Evolutionary conservation across 1,284 basidiomycete genomes (phyloP).

Genomic region (Malassezia sp.): DNA sequence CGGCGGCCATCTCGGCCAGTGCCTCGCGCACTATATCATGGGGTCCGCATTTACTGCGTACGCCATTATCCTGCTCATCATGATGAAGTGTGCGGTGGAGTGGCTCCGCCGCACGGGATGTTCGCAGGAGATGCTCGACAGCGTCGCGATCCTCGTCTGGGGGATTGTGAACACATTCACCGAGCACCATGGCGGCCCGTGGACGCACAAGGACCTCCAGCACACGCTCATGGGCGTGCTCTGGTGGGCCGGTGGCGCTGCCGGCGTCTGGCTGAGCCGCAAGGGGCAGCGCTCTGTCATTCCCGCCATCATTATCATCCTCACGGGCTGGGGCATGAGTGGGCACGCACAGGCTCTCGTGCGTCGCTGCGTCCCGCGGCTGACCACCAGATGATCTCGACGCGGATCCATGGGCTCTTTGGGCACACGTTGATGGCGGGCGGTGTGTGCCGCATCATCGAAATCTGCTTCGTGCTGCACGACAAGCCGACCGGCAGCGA

Average conservation of each 20-base stretch:
- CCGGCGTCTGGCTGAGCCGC: conserved; percentile 74
- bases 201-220: conserved; percentile 81
- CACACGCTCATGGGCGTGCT: conserved; percentile 58
- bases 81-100: conserved; percentile 67
- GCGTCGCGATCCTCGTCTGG: conserved; percentile 77
- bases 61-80: conserved; percentile 67
- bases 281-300: conserved; percentile 74
- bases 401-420: conserved; percentile 68
- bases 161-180: conserved; percentile 79
- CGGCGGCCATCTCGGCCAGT: conserved; percentile 57
- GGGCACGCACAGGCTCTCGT: conserved; percentile 73
- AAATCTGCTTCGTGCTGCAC: conserved; percentile 64
- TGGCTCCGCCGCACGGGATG: conserved; percentile 58
- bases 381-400: conserved; percentile 24
- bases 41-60: conserved; percentile 58
- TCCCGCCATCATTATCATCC: conserved; percentile 63
- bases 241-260: conserved; percentile 77
- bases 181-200: conserved; percentile 50
- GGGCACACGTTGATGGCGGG: conserved; percentile 77
- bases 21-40: conserved; percentile 58
- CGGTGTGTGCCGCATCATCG: conserved; percentile 67
- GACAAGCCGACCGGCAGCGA: conserved; percentile 44
- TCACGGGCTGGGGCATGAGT: conserved; percentile 81
- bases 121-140: conserved; percentile 79
- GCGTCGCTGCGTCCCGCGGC: conserved; percentile 54